Evolutionary conservation across 495 filamentous ascomycete species (phyloP), one percentile per base, ranked within the genome.

Genomic region (Filosporella fistucella): DNA sequence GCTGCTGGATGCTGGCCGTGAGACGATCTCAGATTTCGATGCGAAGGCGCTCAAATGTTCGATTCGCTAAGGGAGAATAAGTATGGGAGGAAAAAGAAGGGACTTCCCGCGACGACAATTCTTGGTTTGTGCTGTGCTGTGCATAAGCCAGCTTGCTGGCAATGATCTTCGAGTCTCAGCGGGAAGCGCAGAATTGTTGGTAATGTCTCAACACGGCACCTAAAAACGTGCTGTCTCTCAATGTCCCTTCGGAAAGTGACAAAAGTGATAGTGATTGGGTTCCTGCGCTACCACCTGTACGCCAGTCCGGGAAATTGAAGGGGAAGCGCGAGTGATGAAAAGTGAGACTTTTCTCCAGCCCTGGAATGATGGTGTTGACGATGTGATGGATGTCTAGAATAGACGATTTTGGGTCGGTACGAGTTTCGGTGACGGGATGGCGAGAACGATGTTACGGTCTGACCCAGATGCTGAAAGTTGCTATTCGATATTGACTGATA

Each of bases 281-380:
- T 35, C 45, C 35, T 49, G 36, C 37, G 42, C 24, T 37, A 32
- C 47, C 29, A 38, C 37, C 47, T 33, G 47, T 42, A 24, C 26
- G 21, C 37, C 17, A 20, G 25, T 28, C 17, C 14, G 38, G 47
- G 37, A 49, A 36, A 42, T 49, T 49, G 37, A 24, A 49, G 37
- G 45, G 35, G n/a, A 25, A 25, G 16, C 10, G 34, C 23, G 45
- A 35, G 24, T 41, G 35, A 26, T 21, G 29, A 32, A 2, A 18
- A 42, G 37, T 49, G 38, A 49, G 47, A 49, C 47, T n/a, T 29
- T 35, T 49, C 20, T 37, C n/a, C n/a, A 30, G 2, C 38, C 26
- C 26, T 8, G 23, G 18, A 26, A 12, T 33, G 38, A 24, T 14
- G 42, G 47, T 17, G 18, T 21, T 11, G 25, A 20, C 37, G 17